phyloP scores from a whole-genome alignment of 495 filamentous ascomycete genomes.

The Podospora bellae-mahoneyi region DNA sequence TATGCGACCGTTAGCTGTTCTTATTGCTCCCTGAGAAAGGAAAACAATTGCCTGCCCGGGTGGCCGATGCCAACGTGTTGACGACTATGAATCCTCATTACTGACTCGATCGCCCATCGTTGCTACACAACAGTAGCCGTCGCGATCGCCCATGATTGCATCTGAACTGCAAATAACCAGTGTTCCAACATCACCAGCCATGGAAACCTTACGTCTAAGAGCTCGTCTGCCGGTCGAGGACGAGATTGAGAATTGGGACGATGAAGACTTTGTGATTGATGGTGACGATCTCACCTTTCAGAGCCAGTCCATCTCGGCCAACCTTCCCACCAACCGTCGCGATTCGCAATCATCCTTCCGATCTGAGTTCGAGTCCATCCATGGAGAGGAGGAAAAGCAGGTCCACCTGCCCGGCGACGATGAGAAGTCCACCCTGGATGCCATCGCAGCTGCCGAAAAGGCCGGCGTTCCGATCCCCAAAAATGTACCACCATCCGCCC shows the following conservation, averaged over 20 bases:
- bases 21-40: background rate
- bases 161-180: background rate
- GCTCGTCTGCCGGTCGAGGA: slow-evolving; percentile 53
- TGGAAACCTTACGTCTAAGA: slow-evolving; percentile 59
- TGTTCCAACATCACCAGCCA: slow-evolving; percentile 26
- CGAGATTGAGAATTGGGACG: slow-evolving; percentile 81
- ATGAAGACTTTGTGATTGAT: slow-evolving; percentile 76
- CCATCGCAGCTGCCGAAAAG: slow-evolving; percentile 78
- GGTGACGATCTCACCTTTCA: slow-evolving; percentile 67
- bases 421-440: slow-evolving; percentile 72
- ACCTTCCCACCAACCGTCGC: slow-evolving; percentile 53
- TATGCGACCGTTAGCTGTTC: background rate
- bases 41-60: slow-evolving; percentile 16
- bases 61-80: slow-evolving; percentile 19
- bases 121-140: slow-evolving; percentile 19
- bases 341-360: slow-evolving; percentile 77
- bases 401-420: slow-evolving; percentile 74
- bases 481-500: slow-evolving; percentile 88
- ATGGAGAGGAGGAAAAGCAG: slow-evolving; percentile 81
- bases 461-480: slow-evolving; percentile 89
- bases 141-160: slow-evolving; percentile 12
- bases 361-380: slow-evolving; percentile 73
- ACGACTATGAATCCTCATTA: slow-evolving; percentile 39
- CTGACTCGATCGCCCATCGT: slow-evolving; percentile 28
- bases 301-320: slow-evolving; percentile 58